A percentile compares a stretch with the other conserved stretches of the same genome.
These are phyloP conservation scores for Podaxis rugospora DNA, from an alignment of 768 basidiomycete genomes.

Conservation along the genomic window DNA sequence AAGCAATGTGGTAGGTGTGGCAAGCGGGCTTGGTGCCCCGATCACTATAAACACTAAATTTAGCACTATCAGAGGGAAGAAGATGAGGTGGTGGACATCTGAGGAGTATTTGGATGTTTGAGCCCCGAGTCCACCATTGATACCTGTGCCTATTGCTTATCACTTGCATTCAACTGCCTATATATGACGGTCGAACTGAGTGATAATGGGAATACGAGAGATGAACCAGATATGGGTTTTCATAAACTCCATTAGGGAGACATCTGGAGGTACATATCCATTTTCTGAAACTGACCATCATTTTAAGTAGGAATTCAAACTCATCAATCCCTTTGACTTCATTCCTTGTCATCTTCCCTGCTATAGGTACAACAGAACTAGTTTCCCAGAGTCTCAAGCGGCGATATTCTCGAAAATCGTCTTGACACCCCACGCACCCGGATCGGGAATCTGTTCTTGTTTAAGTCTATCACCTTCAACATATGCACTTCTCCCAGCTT, in stretches of 20 bases:
- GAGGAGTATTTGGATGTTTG: background rate
- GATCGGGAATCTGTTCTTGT: conserved; percentile 67
- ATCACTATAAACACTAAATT: background rate
- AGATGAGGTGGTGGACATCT: background rate
- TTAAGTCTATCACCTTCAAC: conserved; percentile 66
- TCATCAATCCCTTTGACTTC: background rate
- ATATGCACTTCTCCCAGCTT: conserved; percentile 87
- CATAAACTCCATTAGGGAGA: background rate
- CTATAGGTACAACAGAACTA: background rate
- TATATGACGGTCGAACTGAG: background rate
- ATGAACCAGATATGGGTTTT: background rate
- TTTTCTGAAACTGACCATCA: background rate
- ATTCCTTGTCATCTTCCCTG: background rate
- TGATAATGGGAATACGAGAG: background rate
- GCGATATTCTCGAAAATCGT: conserved; percentile 57
- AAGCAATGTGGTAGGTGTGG: too few species aligned
- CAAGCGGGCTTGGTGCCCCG: background rate
- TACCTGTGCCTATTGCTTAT: background rate
- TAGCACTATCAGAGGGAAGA: background rate
- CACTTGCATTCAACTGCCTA: background rate
- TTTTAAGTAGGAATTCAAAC: background rate
- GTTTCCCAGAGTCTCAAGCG: conserved; percentile 1
- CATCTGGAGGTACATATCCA: background rate
- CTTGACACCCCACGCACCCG: conserved; percentile 90
- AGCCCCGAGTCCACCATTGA: background rate